Conservation (phyloP, 805 yeast species). For the Ogataea polymorpha region DNA sequence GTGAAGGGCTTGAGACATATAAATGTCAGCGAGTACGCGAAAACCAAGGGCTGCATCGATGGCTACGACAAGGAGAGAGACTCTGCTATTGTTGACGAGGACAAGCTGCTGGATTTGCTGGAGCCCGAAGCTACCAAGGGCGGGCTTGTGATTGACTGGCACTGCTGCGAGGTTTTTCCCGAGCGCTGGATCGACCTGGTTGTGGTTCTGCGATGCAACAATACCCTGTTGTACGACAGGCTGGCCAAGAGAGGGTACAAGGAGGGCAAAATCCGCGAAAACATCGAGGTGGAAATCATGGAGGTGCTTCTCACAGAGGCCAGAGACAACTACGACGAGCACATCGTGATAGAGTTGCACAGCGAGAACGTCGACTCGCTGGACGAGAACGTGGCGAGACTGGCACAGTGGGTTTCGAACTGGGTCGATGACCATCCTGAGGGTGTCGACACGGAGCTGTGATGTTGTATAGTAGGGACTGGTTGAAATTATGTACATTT, state of each 20-base stretch:
- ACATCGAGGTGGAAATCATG: constrained; percentile 96
- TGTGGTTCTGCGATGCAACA: constrained; percentile 80
- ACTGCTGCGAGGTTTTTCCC: constrained; percentile 93
- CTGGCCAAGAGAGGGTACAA: constrained; percentile 73
- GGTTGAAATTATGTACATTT: constrained; percentile 10
- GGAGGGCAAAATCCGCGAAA: constrained; percentile 81
- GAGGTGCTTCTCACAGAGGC: constrained; percentile 88
- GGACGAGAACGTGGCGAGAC: constrained; percentile 78
- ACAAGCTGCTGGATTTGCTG: constrained; percentile 73
- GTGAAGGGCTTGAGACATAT: constrained; percentile 51
- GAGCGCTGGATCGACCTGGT: constrained; percentile 90
- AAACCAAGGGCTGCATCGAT: constrained; percentile 68
- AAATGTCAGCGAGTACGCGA: constrained; percentile 79
- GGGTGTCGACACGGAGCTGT: constrained; percentile 50
- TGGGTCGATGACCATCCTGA: constrained; percentile 70
- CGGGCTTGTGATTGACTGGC: constrained; percentile 95
- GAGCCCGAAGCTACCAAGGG: constrained; percentile 80
- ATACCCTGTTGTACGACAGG: constrained; percentile 69
- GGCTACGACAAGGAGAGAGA: constrained; percentile 86
- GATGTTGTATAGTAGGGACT: constrained; percentile 1
- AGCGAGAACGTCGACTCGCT: constrained; percentile 74
- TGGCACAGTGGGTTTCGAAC: constrained; percentile 66
- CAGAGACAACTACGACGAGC: constrained; percentile 70
- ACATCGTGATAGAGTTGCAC: constrained; percentile 74
- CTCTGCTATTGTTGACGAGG: constrained; percentile 89